These are phyloP conservation scores for Alternaria arbusti DNA, from an alignment of 2,329 filamentous ascomycete species.

Conservation along the genomic window DNA sequence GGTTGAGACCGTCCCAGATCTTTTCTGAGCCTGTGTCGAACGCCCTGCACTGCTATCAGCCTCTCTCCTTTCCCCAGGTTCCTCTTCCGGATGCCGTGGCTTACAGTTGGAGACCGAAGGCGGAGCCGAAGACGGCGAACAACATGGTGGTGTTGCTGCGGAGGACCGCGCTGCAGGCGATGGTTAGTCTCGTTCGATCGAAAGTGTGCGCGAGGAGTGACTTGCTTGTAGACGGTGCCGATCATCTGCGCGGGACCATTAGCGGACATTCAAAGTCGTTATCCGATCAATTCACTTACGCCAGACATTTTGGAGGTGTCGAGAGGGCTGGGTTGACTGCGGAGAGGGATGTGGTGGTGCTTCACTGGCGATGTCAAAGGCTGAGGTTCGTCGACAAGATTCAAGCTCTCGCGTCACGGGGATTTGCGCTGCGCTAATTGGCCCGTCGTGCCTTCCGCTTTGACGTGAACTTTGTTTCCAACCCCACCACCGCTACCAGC, in stretches of 20 bases:
- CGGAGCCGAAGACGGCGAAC: slow-evolving; percentile 80
- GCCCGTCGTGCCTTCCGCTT: slow-evolving; percentile 19
- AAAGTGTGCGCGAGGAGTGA: slow-evolving; percentile 28
- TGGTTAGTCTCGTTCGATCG: slow-evolving; percentile 32
- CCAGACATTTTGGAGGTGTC: slow-evolving; percentile 62
- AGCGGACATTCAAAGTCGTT: slow-evolving; percentile 19
- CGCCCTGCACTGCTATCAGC: slow-evolving; percentile 62
- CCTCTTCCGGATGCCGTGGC: slow-evolving; percentile 43
- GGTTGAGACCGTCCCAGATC: slow-evolving; percentile 91
- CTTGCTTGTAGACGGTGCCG: slow-evolving; percentile 62
- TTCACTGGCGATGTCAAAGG: slow-evolving; percentile 31
- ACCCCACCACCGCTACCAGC: slow-evolving; percentile 12
- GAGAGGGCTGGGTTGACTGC: slow-evolving; percentile 25
- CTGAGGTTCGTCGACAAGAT: slow-evolving; percentile 30
- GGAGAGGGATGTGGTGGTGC: slow-evolving; percentile 30
- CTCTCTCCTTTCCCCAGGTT: slow-evolving; percentile 8
- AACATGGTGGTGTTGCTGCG: slow-evolving; percentile 89
- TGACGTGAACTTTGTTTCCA: slow-evolving; percentile 9
- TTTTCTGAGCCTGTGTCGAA: slow-evolving; percentile 84
- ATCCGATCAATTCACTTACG: slow-evolving; percentile 55
- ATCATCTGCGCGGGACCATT: slow-evolving; percentile 53
- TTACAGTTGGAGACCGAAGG: slow-evolving; percentile 94
- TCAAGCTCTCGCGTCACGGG: slow-evolving; percentile 29
- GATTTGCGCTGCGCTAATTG: slow-evolving; percentile 37
- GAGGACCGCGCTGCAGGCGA: slow-evolving; percentile 73